Conservation (phyloP, 495 filamentous ascomycete species). For the Margaritispora aquatica region DNA sequence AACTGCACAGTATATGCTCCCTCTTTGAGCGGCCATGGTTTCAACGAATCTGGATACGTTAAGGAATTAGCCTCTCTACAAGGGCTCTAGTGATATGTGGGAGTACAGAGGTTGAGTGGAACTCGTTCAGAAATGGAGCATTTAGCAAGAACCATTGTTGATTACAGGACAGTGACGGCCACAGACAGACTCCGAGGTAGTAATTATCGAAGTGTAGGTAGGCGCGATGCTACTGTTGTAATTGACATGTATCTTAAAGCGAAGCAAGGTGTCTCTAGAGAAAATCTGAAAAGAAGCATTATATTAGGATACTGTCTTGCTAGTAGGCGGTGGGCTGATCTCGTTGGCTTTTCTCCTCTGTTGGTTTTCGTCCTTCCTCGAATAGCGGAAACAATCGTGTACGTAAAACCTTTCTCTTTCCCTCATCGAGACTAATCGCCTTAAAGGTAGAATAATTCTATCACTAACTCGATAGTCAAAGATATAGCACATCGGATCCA, state of each 20-base stretch:
- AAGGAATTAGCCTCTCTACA: neutral
- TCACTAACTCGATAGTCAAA: neutral
- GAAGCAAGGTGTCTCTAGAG: constrained; percentile 1
- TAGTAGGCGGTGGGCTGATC: constrained; percentile 1
- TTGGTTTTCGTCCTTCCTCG: neutral
- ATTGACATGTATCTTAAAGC: constrained; percentile 2
- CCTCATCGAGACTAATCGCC: neutral
- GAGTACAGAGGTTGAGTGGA: neutral
- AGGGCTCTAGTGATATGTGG: neutral
- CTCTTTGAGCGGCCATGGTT: constrained; percentile 1
- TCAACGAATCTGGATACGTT: neutral
- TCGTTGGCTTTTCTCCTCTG: constrained; percentile 1
- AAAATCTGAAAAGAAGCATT: neutral
- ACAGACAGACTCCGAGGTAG: too few species aligned
- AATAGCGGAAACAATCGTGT: neutral
- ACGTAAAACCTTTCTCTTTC: neutral
- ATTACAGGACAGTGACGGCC: too few species aligned
- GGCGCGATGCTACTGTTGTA: neutral
- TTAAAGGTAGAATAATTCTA: neutral
- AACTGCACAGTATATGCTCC: neutral
- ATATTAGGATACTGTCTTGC: neutral
- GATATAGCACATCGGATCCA: neutral
- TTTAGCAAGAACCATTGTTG: too few species aligned
- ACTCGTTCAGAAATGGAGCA: neutral
- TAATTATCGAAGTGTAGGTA: constrained; percentile 3